Base-by-base conservation (phyloP, 192 early-diverging fungal species). In the Entrophospora sp. region DNA sequence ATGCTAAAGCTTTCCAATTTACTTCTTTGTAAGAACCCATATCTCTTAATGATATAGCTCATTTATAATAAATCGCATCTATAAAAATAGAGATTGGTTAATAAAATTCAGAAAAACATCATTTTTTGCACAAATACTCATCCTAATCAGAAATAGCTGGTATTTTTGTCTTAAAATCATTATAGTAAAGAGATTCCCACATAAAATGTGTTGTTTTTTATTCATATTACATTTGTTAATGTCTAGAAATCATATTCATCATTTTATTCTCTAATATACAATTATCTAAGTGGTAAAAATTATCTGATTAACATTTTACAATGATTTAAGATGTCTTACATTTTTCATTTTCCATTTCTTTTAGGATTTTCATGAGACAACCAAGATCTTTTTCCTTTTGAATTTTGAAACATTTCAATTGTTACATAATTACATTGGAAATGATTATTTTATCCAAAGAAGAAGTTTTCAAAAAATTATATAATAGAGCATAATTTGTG, bases 1-100 rank as follows among this genome's bases (percentile, higher is more conserved):
- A 49, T 5, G 4, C 22, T 12, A 25, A 49, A 35, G 55, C 7
- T 57, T 57, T 37, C 16, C 55, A 36, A 37, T 57, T 16, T 35
- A 58, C 55, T 36, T 58, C 35, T 58, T 57, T 4, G 55, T 35
- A 58, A 58, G 4, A 58, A 58, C 55, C 35, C 16, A 58, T 58
- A 58, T 58, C 31, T 58, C 36, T 57, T 36, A 58, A 58, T 37
- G 32, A 58, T 12, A 58, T 7, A 36, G 36, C 14, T n/a, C 36
- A 30, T 58, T 58, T 34, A 30, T 58, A 58, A 58, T 22, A 20
- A 58, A 18, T 35, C 30, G 55, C 32, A 58, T 58, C 55, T 58
- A 58, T 36, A 58, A 58, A 58, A 36, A 58, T 22, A 35, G 5
- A 49, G 22, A n/a, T n/a, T n/a, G 46, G 25, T 49, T 49, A 49